Conservation (phyloP, 1,139 yeast genomes). For the Petasospora fabianii region DNA sequence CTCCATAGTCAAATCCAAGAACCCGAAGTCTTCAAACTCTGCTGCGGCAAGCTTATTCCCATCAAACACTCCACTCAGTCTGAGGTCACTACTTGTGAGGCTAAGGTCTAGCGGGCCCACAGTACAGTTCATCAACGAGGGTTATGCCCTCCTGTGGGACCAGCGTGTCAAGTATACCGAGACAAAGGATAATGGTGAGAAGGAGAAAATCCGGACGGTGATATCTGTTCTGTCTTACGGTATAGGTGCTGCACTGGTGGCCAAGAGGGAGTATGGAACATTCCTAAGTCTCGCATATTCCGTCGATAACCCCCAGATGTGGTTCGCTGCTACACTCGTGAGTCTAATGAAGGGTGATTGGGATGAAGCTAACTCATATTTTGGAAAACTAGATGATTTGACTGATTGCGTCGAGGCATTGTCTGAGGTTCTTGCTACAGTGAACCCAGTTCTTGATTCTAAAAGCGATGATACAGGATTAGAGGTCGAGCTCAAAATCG, state of each 20-base stretch:
- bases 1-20: constrained; percentile 4
- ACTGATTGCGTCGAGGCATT: constrained; percentile 2
- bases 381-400: constrained; percentile 3
- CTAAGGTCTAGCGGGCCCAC: constrained; percentile 31
- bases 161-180: constrained; percentile 16
- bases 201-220: not conserved
- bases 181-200: not conserved
- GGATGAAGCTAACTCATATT: constrained; percentile 16
- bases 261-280: constrained; percentile 32
- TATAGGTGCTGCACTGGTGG: constrained; percentile 30
- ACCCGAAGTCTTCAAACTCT: not conserved
- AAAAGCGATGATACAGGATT: constrained; percentile 12
- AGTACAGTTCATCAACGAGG: constrained; percentile 26
- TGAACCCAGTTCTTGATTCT: constrained; percentile 24
- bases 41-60: constrained; percentile 13
- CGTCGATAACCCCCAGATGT: constrained; percentile 11
- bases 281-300: constrained; percentile 25
- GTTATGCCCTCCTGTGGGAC: constrained; percentile 29
- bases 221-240: constrained; percentile 23
- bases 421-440: constrained; percentile 7
- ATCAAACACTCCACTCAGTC: constrained; percentile 16
- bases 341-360: constrained; percentile 26
- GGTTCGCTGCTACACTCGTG: constrained; percentile 21
- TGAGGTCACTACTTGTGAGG: constrained; percentile 22
- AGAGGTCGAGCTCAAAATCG: constrained; percentile 1